Percentiles rank a stretch among this genome's conserved stretches.
Conservation (phyloP, 169 alveolate species). For the Plasmodium chabaudi region DNA sequence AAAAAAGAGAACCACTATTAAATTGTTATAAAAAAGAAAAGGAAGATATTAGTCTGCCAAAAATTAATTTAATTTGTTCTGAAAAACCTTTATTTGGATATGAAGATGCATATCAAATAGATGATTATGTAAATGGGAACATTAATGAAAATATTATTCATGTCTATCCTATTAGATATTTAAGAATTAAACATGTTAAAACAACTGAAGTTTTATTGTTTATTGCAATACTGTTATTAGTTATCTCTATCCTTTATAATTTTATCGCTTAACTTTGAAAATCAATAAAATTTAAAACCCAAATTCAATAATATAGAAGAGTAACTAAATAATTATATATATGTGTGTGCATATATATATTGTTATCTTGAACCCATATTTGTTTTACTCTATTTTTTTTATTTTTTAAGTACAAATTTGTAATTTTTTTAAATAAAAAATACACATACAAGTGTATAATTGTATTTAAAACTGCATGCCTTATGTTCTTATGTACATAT, state of each 20-base stretch:
- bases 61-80: conserved; percentile 56
- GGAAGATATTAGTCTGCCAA: conserved; percentile 21
- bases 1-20: conserved; percentile 61
- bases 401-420: too few species aligned
- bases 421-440: too few species aligned
- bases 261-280: conserved; percentile 2
- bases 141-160: conserved; percentile 72
- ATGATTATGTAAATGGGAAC: conserved; percentile 64
- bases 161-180: conserved; percentile 55
- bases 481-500: too few species aligned
- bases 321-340: too few species aligned
- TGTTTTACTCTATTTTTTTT: too few species aligned
- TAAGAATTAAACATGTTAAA: conserved; percentile 64
- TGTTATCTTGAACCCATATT: too few species aligned
- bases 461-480: too few species aligned
- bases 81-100: conserved; percentile 65
- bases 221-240: conserved; percentile 25
- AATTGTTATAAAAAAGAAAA: conserved; percentile 22
- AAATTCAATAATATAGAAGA: too few species aligned
- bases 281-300: too few species aligned
- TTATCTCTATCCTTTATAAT: conserved; percentile 39
- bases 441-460: too few species aligned
- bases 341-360: too few species aligned
- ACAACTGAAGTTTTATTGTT: conserved; percentile 28
- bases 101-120: conserved; percentile 75